Conservation (phyloP, 768 basidiomycete genomes). For the Russula virescens region DNA sequence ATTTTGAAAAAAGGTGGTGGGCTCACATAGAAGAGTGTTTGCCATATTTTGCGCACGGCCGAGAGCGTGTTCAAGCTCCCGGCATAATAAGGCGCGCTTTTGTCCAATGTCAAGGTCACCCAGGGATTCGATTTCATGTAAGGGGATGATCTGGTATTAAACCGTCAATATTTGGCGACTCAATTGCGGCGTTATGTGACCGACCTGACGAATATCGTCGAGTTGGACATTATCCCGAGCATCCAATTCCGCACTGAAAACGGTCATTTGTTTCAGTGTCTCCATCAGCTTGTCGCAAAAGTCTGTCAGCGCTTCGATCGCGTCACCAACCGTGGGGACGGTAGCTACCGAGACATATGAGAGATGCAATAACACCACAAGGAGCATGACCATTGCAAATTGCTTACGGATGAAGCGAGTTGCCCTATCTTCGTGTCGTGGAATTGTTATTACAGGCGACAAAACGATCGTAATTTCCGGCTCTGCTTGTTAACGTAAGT, state of each 20-base stretch:
- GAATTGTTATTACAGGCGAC: slow-evolving; percentile 56
- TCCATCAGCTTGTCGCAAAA: slow-evolving; percentile 56
- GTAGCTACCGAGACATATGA: slow-evolving; percentile 43
- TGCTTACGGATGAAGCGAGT: slow-evolving; percentile 52
- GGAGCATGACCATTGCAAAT: not conserved
- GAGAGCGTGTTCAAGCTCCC: slow-evolving; percentile 49
- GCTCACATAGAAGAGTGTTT: slow-evolving; percentile 52
- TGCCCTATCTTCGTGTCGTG: slow-evolving; percentile 52
- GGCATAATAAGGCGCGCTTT: slow-evolving; percentile 58
- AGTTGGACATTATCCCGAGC: slow-evolving; percentile 66
- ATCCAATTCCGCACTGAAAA: slow-evolving; percentile 63
- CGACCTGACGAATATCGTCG: slow-evolving; percentile 68
- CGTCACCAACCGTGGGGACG: slow-evolving; percentile 70
- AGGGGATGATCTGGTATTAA: slow-evolving; percentile 39
- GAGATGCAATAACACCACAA: slow-evolving; percentile 6
- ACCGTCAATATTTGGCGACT: not conserved
- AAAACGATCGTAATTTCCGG: slow-evolving; percentile 67
- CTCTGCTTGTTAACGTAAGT: slow-evolving; percentile 35
- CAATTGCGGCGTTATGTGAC: slow-evolving; percentile 16
- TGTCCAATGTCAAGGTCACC: slow-evolving; percentile 65
- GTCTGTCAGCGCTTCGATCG: slow-evolving; percentile 58
- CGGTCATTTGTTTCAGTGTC: slow-evolving; percentile 59
- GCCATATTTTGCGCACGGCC: slow-evolving; percentile 40
- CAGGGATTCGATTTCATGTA: slow-evolving; percentile 50
- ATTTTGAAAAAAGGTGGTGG: not conserved